Conservation (phyloP, 306 rosid species). For the Corylus heterophylla region DNA sequence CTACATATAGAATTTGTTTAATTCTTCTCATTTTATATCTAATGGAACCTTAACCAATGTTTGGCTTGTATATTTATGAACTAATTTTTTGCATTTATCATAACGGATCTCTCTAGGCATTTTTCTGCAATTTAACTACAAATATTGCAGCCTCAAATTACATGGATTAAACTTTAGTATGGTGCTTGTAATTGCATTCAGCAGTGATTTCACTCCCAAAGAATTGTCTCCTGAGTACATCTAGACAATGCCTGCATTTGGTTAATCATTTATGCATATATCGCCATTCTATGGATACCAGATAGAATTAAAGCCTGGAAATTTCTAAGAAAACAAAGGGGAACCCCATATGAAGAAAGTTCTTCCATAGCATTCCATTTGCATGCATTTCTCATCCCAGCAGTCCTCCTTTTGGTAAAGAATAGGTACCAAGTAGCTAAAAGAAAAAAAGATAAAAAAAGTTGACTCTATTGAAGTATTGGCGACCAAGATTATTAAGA, state of each 20-base stretch:
- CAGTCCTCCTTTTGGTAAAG: slow-evolving; percentile 28
- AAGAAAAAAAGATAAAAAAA: slow-evolving; percentile 33
- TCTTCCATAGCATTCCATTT: slow-evolving; percentile 56
- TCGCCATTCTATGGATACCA: slow-evolving; percentile 15
- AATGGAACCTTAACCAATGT: slow-evolving; percentile 7
- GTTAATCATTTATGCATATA: neutral
- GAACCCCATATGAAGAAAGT: slow-evolving; percentile 69
- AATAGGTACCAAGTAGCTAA: slow-evolving; percentile 49
- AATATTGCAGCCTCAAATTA: neutral
- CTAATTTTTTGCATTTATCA: neutral
- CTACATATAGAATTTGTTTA: slow-evolving; percentile 17
- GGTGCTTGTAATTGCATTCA: neutral
- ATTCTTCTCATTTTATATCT: slow-evolving; percentile 14
- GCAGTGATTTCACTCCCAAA: neutral
- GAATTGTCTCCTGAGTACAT: neutral
- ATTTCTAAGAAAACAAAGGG: slow-evolving; percentile 48
- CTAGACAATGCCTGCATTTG: neutral
- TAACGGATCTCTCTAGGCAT: too few species aligned
- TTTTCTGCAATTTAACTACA: too few species aligned
- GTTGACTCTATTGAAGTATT: slow-evolving; percentile 66
- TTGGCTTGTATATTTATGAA: neutral
- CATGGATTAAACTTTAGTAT: neutral
- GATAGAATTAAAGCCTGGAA: slow-evolving; percentile 49
- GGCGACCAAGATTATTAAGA: slow-evolving; percentile 53
- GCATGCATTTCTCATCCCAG: slow-evolving; percentile 48